phyloP scores from a whole-genome alignment of 228 moss, liverwort and hornwort species.

The Sphagnum fallax region DNA sequence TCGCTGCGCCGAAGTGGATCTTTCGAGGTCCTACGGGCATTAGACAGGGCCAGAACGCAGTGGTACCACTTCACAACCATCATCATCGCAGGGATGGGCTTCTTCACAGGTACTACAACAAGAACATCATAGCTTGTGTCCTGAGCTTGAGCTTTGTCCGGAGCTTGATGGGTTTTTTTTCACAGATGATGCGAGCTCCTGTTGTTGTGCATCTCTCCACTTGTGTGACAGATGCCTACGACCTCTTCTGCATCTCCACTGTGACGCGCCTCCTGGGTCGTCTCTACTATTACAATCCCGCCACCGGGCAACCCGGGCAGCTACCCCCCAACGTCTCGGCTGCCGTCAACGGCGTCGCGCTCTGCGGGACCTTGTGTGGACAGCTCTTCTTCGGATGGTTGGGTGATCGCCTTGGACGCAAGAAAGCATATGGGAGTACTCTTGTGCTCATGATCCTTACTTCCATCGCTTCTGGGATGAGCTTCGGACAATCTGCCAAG shows the following conservation, averaged over 20 bases:
- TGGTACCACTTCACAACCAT: conserved; percentile 7
- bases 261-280: conserved; percentile 4
- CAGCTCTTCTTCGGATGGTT: conserved; percentile 6
- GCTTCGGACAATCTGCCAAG: conserved; percentile 4
- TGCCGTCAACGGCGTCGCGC: conserved; percentile 7
- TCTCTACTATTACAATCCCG: conserved; percentile 4
- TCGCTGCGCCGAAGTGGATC: neutral
- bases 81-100: conserved; percentile 4
- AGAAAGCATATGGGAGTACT: conserved; percentile 4
- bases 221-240: conserved; percentile 2
- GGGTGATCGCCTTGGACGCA: conserved; percentile 4
- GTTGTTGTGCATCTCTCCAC: no score
- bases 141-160: no score
- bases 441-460: conserved; percentile 2
- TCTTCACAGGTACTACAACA: neutral
- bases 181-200: no score
- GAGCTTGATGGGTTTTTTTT: no score
- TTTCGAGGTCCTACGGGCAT: neutral
- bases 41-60: conserved; percentile 5
- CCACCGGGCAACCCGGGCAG: neutral
- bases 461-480: conserved; percentile 1
- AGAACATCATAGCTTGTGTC: no score
- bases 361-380: conserved; percentile 3
- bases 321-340: conserved; percentile 1
- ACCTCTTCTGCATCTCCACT: conserved; percentile 10